phyloP scores from a whole-genome alignment of 2,329 filamentous ascomycete species.

The Sclerotiophoma versabilis region DNA sequence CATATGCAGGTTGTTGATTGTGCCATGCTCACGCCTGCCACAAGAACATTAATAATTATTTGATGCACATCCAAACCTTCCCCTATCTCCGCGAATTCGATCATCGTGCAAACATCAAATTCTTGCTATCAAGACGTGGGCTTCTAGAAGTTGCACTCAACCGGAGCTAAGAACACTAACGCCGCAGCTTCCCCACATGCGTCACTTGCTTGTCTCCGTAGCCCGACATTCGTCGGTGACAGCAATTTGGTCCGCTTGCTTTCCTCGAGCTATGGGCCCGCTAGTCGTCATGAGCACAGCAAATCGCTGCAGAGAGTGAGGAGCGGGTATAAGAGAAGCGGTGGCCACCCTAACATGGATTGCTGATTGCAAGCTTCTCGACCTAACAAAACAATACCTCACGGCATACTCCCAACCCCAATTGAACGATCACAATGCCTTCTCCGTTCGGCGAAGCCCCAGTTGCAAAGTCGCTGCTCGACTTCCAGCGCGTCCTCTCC shows the following conservation, averaged over 20 bases:
- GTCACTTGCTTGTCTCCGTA: background rate
- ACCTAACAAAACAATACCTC: background rate
- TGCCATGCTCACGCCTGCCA: background rate
- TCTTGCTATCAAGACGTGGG: background rate
- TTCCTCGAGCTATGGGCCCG: background rate
- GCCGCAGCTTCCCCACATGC: constrained; percentile 1
- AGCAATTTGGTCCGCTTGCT: background rate
- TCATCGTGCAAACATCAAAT: background rate
- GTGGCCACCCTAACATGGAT: background rate
- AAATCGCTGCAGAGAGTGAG: background rate
- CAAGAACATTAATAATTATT: background rate
- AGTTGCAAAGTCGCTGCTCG: constrained; percentile 52
- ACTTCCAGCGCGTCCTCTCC: constrained; percentile 60
- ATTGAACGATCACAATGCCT: constrained; percentile 22
- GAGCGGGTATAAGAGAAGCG: background rate
- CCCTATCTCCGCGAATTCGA: no score
- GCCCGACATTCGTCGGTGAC: constrained; percentile 4
- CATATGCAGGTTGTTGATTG: constrained; percentile 2
- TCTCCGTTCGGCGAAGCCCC: constrained; percentile 36
- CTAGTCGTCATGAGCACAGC: constrained; percentile 8
- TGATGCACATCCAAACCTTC: background rate
- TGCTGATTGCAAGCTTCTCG: background rate
- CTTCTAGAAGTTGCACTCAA: background rate
- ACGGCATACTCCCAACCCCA: background rate
- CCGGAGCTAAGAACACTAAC: background rate